A percentile compares a stretch with the other conserved stretches of the same genome.
Conservation (phyloP, 306 rosid species). For the Citrullus colocynthis region DNA sequence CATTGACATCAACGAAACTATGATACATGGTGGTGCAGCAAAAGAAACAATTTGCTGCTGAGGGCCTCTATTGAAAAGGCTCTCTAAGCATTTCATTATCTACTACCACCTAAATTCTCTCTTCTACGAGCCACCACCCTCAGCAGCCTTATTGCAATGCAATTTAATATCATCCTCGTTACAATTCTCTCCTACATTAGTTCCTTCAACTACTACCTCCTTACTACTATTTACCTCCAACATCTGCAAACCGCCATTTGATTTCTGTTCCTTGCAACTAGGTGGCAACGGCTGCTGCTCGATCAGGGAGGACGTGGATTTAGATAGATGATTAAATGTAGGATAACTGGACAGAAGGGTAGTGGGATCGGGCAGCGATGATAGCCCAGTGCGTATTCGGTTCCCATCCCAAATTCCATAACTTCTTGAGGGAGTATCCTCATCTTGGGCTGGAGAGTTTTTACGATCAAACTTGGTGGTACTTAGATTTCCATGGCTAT, state of each 20-base stretch:
- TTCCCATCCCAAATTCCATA: constrained; percentile 64
- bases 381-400: constrained; percentile 41
- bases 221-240: not conserved
- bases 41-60: not conserved
- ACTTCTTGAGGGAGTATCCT: constrained; percentile 47
- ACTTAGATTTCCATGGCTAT: constrained; percentile 36
- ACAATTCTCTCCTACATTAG: not conserved
- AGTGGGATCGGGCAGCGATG: constrained; percentile 64
- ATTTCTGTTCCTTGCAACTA: not conserved
- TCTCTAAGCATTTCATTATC: not conserved
- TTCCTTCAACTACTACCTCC: not conserved
- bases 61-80: not conserved
- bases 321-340: constrained; percentile 44
- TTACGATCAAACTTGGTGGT: constrained; percentile 34
- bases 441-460: constrained; percentile 31
- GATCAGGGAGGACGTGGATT: not conserved
- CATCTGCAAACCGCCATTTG: not conserved
- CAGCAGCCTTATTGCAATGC: not conserved
- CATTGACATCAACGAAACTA: constrained; percentile 2
- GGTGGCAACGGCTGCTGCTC: not conserved
- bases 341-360: constrained; percentile 69
- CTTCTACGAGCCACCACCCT: not conserved
- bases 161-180: not conserved
- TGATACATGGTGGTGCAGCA: constrained; percentile 6
- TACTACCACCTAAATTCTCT: constrained; percentile 1